A percentile compares a stretch with the other conserved stretches of the same genome.
Conservation (phyloP, 345 rosid species). For the Ceriops tagal region DNA sequence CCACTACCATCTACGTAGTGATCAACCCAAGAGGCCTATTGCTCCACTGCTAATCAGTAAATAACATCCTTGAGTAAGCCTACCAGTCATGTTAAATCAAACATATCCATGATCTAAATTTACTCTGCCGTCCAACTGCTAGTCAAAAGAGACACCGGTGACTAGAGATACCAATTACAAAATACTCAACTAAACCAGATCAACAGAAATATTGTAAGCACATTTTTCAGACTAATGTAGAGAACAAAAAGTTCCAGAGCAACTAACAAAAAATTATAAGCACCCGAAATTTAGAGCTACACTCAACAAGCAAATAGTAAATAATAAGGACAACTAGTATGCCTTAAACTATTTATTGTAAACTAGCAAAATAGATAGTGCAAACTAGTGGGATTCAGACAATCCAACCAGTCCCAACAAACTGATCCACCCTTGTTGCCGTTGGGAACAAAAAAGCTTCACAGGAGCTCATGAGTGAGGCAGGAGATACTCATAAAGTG, state of each 20-base stretch:
- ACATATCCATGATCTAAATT: constrained; percentile 21
- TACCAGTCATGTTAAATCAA: constrained; percentile 34
- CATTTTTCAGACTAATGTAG: constrained; percentile 48
- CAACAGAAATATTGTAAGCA: constrained; percentile 29
- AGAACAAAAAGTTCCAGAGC: constrained; percentile 37
- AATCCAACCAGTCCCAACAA: constrained; percentile 63
- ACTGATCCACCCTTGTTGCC: constrained; percentile 31
- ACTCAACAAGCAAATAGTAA: constrained; percentile 50
- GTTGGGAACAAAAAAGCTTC: constrained; percentile 28
- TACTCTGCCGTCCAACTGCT: constrained; percentile 16
- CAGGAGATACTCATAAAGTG: constrained; percentile 19
- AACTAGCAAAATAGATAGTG: constrained; percentile 57
- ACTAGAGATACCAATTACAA: constrained; percentile 17
- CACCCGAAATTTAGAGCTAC: constrained; percentile 66
- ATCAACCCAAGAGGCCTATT: constrained; percentile 38
- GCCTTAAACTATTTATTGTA: constrained; percentile 66
- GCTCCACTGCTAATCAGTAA: constrained; percentile 37
- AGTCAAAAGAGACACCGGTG: constrained; percentile 11
- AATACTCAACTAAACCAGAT: constrained; percentile 23
- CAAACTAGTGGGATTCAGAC: constrained; percentile 64
- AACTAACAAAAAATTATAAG: constrained; percentile 53
- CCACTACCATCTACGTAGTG: constrained; percentile 44
- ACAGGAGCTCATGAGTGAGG: constrained; percentile 21
- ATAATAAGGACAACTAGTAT: constrained; percentile 44
- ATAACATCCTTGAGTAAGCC: constrained; percentile 27